Evolutionary conservation across 1,139 yeast species (phyloP).

Genomic region (Keqinozyma sinolaborantium): DNA sequence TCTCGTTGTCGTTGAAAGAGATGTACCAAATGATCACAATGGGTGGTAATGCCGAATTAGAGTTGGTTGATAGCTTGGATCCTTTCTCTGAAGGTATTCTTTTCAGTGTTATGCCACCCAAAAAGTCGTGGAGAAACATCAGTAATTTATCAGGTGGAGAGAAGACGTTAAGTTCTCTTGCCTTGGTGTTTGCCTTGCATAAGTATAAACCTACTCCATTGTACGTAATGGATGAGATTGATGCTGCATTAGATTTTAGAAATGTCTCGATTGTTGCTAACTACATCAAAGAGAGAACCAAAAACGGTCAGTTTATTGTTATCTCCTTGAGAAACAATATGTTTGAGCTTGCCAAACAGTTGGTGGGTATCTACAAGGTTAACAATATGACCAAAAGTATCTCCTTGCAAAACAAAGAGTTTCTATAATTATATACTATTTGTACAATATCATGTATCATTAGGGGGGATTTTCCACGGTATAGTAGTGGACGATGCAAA

Average conservation of each 20-base stretch:
- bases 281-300: constrained; percentile 91
- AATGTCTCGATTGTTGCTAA: constrained; percentile 97
- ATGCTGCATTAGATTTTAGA: constrained; percentile 96
- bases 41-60: constrained; percentile 99
- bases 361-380: constrained; percentile 94
- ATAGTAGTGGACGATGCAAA: constrained; percentile 62
- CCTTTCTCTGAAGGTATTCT: constrained; percentile 98
- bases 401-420: constrained; percentile 65
- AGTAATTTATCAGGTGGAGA: constrained; percentile 97
- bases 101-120: constrained; percentile 99
- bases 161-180: constrained; percentile 91
- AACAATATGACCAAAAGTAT: constrained; percentile 87
- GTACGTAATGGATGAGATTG: constrained; percentile 99
- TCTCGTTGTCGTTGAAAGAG: constrained; percentile 85
- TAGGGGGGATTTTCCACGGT: constrained; percentile 30
- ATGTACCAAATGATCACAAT: constrained; percentile 98
- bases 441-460: constrained; percentile 3
- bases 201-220: constrained; percentile 96
- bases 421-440: constrained; percentile 10
- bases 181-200: constrained; percentile 94
- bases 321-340: constrained; percentile 93
- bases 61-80: constrained; percentile 90
- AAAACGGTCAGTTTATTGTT: constrained; percentile 94
- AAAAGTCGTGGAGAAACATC: constrained; percentile 95
- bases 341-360: constrained; percentile 93